Percentiles rank a stretch among this genome's conserved stretches.
Evolutionary conservation across 192 early-diverging fungal genomes (phyloP).

Genomic region (Rhizophagus sp.): DNA sequence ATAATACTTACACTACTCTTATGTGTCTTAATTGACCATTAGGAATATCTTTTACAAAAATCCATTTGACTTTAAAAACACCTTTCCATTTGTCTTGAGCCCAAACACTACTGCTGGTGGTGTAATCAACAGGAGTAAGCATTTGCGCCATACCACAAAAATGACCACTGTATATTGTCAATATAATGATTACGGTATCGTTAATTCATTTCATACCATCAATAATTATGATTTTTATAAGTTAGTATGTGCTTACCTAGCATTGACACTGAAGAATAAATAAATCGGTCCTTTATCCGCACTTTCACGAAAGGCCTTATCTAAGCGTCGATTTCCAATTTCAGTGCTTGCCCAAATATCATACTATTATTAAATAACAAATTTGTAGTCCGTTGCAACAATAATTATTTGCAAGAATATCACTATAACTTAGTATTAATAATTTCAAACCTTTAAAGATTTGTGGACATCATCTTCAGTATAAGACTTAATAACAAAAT

Average conservation of each 20-base stretch:
- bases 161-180: conserved; percentile 38
- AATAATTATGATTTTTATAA: not conserved
- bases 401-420: not conserved
- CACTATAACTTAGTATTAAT: not conserved
- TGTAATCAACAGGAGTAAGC: conserved; percentile 48
- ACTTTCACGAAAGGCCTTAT: conserved; percentile 45
- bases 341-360: conserved; percentile 58
- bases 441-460: conserved; percentile 28
- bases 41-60: conserved; percentile 59
- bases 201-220: not conserved
- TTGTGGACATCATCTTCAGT: conserved; percentile 52
- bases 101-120: conserved; percentile 41
- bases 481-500: conserved; percentile 62
- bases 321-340: conserved; percentile 56
- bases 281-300: conserved; percentile 39
- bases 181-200: not conserved
- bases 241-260: conserved; percentile 24
- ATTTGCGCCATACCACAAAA: conserved; percentile 62
- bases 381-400: not conserved
- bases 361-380: conserved; percentile 34
- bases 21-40: conserved; percentile 50
- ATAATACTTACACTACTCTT: conserved; percentile 30
- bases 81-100: conserved; percentile 54
- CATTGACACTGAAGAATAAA: conserved; percentile 59
- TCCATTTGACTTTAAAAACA: conserved; percentile 52